These are phyloP conservation scores for Cocos nucifera DNA, from an alignment of 176 grass and related monocot species.

Conservation along the genomic window DNA sequence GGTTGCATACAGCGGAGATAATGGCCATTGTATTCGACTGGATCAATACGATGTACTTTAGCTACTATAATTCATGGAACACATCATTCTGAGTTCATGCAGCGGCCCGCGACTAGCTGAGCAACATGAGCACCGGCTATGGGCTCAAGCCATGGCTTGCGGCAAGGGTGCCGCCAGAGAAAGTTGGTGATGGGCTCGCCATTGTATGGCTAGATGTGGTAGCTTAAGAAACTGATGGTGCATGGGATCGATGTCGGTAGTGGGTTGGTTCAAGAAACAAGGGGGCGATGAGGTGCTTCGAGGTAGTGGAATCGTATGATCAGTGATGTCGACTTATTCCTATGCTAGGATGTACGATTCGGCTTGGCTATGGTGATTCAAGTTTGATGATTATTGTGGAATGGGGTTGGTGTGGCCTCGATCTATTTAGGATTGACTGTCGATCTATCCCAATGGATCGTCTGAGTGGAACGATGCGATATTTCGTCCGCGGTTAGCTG, in stretches of 20 bases:
- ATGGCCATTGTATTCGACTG: constrained; percentile 7
- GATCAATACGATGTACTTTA: constrained; percentile 10
- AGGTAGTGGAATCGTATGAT: neutral
- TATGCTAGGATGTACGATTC: neutral
- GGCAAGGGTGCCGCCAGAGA: neutral
- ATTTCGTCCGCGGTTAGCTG: no score
- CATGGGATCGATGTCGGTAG: neutral
- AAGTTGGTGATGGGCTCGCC: constrained; percentile 7
- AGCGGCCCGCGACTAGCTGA: neutral
- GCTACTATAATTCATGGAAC: neutral
- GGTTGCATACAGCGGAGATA: neutral
- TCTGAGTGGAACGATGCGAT: no score
- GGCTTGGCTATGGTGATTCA: constrained; percentile 3
- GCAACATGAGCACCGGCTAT: constrained; percentile 1
- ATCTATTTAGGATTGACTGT: no score
- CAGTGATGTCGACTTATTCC: neutral
- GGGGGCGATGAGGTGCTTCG: neutral
- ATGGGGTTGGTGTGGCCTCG: no score
- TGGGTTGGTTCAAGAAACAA: neutral
- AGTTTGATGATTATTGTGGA: no score
- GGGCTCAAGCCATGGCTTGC: constrained; percentile 3
- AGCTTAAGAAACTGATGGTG: neutral
- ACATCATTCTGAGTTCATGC: neutral
- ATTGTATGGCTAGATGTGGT: constrained; percentile 5
- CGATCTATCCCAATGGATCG: no score